phyloP scores from a whole-genome alignment of 106 monocot species.

The Dendrobium catenatum region DNA sequence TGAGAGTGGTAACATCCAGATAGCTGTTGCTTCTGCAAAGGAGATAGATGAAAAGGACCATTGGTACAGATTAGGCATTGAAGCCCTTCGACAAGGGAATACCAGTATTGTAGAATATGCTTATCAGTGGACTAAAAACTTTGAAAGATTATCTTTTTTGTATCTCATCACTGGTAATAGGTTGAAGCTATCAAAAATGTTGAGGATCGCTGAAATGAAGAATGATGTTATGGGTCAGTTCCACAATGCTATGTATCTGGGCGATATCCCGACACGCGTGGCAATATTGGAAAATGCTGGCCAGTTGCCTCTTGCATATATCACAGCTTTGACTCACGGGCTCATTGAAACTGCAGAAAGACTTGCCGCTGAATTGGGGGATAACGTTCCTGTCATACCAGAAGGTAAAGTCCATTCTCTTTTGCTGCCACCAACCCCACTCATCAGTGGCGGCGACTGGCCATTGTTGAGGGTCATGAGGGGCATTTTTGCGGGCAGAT shows the following conservation, averaged over 20 bases:
- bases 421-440: slow-evolving; percentile 41
- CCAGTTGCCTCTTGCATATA: slow-evolving; percentile 46
- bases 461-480: slow-evolving; percentile 59
- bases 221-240: slow-evolving; percentile 40
- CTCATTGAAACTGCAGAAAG: slow-evolving; percentile 48
- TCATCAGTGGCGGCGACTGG: slow-evolving; percentile 40
- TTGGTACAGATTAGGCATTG: slow-evolving; percentile 34
- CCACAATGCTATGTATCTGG: slow-evolving; percentile 43
- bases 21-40: slow-evolving; percentile 35
- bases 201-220: slow-evolving; percentile 36
- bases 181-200: slow-evolving; percentile 40
- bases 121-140: slow-evolving; percentile 34
- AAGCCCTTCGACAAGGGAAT: slow-evolving; percentile 34
- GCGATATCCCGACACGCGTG: slow-evolving; percentile 25
- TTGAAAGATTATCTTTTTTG: slow-evolving; percentile 36
- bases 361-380: slow-evolving; percentile 45
- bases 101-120: slow-evolving; percentile 38
- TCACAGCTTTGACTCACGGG: slow-evolving; percentile 44
- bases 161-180: slow-evolving; percentile 35
- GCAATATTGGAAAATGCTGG: slow-evolving; percentile 34
- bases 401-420: slow-evolving; percentile 28
- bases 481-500: slow-evolving; percentile 53
- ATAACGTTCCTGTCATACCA: slow-evolving; percentile 32
- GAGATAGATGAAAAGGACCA: slow-evolving; percentile 39
- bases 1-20: slow-evolving; percentile 58